Evolutionary conservation across 2,329 filamentous ascomycete species (phyloP), one percentile per base, ranked within the genome.

Genomic region (Coniochaeta prunicola): DNA sequence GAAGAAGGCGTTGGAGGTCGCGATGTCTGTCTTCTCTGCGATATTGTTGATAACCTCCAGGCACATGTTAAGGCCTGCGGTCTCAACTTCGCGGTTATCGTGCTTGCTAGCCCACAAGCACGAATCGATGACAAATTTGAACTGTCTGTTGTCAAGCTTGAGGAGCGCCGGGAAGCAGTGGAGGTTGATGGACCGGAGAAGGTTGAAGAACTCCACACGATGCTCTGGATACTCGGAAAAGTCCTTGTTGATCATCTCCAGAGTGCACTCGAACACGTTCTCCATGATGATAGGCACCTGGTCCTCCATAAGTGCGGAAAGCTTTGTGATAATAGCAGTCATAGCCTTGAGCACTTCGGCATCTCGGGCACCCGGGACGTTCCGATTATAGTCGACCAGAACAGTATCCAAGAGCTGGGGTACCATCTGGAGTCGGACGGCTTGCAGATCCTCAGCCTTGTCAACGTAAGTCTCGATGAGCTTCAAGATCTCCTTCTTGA

Each of bases 81-180:
- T 91, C 75, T 99, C 94, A 31, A 99, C 94, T 70, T 97, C 92
- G 61, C 94, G 90, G 76, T 99, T 99, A 77, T 99, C 94, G 75
- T 99, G 94, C 80, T 99, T 99, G 80, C 93, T 97, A n/a, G 96
- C 94, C 96, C 94, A 99, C 82, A 97, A 92, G 80, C 96, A 99
- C 36, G 93, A 96, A 74, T 99, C 94, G 65, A 99, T 97, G 68
- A 99, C 92, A 70, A 97, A 96, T 77, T 99, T 99, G 85, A 99
- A 99, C 71, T 97, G 94, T 60, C 91, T 87, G 69, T 91, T 93
- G 71, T 99, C 93, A 34, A 99, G 86, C 75, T 96, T 96, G 64
- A 99, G 82, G 24, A 99, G 83, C 1, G 94, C 86, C 54, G 91
- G 91, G 86, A 99, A 99, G 76, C 94, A 99, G 73, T 96, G 91